Conservation (phyloP, 495 filamentous ascomycete species). For the Podospora fimiseda region DNA sequence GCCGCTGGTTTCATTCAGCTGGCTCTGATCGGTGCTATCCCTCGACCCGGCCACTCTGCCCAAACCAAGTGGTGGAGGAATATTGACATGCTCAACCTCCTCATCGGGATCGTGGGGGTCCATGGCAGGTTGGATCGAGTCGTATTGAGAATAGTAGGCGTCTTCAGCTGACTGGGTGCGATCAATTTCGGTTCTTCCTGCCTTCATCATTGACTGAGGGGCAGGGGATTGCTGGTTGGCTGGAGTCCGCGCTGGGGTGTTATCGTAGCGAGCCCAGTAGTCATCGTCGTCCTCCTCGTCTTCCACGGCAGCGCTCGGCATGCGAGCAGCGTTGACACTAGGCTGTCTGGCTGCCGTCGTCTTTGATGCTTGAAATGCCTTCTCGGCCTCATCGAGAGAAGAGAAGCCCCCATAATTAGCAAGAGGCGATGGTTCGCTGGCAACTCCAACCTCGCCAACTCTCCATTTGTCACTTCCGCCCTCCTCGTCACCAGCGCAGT, state of each 20-base stretch:
- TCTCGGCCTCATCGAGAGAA: conserved; percentile 39
- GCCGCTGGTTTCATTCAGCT: conserved; percentile 23
- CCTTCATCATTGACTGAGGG: conserved; percentile 27
- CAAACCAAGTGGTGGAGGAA: conserved; percentile 34
- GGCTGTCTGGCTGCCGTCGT: conserved; percentile 10
- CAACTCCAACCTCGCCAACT: conserved; percentile 68
- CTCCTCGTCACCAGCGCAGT: conserved; percentile 54
- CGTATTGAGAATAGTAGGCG: conserved; percentile 83
- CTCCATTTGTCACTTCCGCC: conserved; percentile 71
- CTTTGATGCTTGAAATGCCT: conserved; percentile 30
- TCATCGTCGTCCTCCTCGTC: conserved; percentile 75
- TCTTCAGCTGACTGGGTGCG: conserved; percentile 50
- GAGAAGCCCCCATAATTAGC: conserved; percentile 33
- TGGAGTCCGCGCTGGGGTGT: conserved; percentile 72
- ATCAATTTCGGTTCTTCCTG: conserved; percentile 11
- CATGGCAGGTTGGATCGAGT: conserved; percentile 81
- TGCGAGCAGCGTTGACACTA: background rate
- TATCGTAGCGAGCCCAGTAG: conserved; percentile 94
- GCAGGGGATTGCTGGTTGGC: conserved; percentile 56
- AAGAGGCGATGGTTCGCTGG: conserved; percentile 41
- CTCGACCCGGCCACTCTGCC: conserved; percentile 15
- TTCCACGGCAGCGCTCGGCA: conserved; percentile 23
- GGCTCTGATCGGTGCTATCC: conserved; percentile 12
- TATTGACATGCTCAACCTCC: conserved; percentile 32
- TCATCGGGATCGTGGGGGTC: conserved; percentile 79